phyloP scores from a whole-genome alignment of 768 basidiomycete genomes.

The Paxillus ammoniavirescens region DNA sequence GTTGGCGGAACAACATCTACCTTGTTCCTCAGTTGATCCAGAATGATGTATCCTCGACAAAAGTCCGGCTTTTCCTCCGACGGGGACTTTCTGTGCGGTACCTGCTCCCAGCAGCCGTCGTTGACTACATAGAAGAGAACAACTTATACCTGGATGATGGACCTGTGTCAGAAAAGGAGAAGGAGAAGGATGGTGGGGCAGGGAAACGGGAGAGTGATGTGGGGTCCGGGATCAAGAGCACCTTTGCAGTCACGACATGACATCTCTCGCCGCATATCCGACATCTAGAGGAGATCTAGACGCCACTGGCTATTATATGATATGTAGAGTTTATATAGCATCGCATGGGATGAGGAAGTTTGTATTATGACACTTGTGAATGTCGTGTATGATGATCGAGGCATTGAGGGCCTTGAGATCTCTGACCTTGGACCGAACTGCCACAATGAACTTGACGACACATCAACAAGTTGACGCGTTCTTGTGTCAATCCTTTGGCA shows the following conservation, averaged over 20 bases:
- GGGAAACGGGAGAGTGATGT: conserved; percentile 30
- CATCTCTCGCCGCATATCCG: background rate
- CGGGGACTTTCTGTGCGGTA: conserved; percentile 85
- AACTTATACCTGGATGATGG: conserved; percentile 71
- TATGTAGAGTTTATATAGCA: background rate
- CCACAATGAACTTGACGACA: no score
- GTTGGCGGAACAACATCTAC: conserved; percentile 82
- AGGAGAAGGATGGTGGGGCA: conserved; percentile 32
- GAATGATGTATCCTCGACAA: conserved; percentile 96
- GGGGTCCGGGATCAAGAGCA: conserved; percentile 8
- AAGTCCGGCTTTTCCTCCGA: conserved; percentile 78
- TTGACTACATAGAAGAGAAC: conserved; percentile 91
- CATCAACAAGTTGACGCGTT: no score
- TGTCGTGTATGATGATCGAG: no score
- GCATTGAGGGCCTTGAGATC: no score
- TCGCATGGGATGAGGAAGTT: no score
- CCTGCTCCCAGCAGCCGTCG: conserved; percentile 85
- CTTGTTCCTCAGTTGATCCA: conserved; percentile 93
- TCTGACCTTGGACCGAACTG: no score
- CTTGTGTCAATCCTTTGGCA: no score
- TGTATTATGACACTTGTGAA: no score
- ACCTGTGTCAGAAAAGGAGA: conserved; percentile 33
- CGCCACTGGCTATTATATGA: conserved; percentile 2
- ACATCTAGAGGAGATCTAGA: background rate
- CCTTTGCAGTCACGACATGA: conserved; percentile 6